Evolutionary conservation across 495 filamentous ascomycete species (phyloP), one percentile per base, ranked within the genome.

Genomic region (Friedmanniomyces simplex): DNA sequence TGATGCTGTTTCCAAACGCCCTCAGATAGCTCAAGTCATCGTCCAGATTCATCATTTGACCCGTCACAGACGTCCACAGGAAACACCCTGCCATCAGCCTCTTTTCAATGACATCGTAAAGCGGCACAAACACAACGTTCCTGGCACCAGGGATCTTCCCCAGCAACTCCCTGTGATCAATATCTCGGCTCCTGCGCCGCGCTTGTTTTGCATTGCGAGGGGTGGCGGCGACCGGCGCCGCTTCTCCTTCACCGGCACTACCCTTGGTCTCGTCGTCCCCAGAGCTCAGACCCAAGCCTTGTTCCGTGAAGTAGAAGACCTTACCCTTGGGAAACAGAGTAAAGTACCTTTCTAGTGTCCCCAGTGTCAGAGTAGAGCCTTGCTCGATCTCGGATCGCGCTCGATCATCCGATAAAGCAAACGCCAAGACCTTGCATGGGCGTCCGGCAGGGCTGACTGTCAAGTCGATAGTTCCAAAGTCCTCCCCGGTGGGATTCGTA

Each of bases 1-100:
- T 65, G 39, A 70, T 60, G 26, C 42, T 43, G 36, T 50, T 45
- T 16, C 51, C 42, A 42, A 60, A 60, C 2, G 58, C 57, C 13
- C 50, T 20, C 18, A 59, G 50, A 24, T 59, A 59, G 26, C 30
- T 22, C 11, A 59, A 21, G 34, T 59, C 57, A 14, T 48, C 50
- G 20, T 54, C 39, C 11, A 53, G 18, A 28, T 36, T 48, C 37
- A 59, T 53, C 49, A 53, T n/a, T n/a, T n/a, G n/a, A n/a, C 49
- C 50, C 5, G 49, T 52, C 1, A 16, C 24, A 13, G 49, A 52
- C 24, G 55, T 43, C 57, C 57, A 59, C 12, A 59, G 24, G 22
- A 59, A 53, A 37, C 37, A 46, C 1, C 49, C 57, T 7, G 57
- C 57, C 25, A 53, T 8, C 14, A 59, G 18, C 14, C 24, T 46